Base-by-base conservation (phyloP, 2,329 filamentous ascomycete species). In the Venturia nashicola region DNA sequence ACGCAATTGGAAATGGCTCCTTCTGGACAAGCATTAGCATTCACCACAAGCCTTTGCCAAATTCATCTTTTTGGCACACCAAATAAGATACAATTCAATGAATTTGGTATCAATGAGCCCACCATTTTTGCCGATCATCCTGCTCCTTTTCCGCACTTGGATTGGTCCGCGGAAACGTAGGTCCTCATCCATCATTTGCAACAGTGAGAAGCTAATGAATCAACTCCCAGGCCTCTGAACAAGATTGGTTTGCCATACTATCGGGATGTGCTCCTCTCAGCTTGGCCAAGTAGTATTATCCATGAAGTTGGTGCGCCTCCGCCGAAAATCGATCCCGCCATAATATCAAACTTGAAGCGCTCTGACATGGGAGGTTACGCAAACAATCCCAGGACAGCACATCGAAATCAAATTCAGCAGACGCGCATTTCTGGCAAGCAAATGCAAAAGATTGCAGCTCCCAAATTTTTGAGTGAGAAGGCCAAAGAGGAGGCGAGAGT, bases 401-500 rank as follows among this genome's bases (percentile, higher is more conserved):
- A 84, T 32, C 85, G 94, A 64, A 94, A 99, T 70, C 91, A 97
- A 72, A 83, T 88, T 2, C 89, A 94, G 70, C 86, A 90, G 69
- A 91, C 88, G 11, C 85, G 90, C 36, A 80, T 82, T 51, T 72
- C 80, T 43, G 82, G 75, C 40, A 72, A 87, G 63, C 86, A 84
- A 61, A 76, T 80, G 0, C 82, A 85, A 54, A 82, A 87, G 70
- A 68, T 86, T 84, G 68, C 86, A 83, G 87, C 90, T 0, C 94
- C 94, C 3, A 97, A 93, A 69, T 97, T 99, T 71, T 76, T 99
- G 63, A 97, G 94, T 72, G 93, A 99, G 72, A 96, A 95, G 75
- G 89, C 90, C 5, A 84, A 89, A 68, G 88, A 92, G 66, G 72
- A 74, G 44, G 64, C 67, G 2, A 71, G 69, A 36, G 32, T 59